Evolutionary conservation across 2,329 filamentous ascomycete species (phyloP), one percentile per base, ranked within the genome.

Genomic region (Aureobasidium mangrovei): DNA sequence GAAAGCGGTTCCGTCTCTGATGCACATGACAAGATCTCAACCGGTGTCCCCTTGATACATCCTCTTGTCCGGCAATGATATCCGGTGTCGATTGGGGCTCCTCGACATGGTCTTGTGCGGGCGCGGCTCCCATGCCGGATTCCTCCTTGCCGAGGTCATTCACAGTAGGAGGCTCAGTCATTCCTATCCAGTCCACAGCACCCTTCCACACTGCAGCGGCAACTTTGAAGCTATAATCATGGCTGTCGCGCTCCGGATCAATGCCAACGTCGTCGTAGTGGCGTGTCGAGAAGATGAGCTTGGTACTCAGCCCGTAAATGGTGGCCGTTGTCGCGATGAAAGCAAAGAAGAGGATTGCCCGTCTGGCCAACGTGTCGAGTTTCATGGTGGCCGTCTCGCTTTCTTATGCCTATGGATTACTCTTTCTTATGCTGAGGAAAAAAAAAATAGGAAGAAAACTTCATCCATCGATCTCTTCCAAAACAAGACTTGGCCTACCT

Each of bases 161-260:
- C 18, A 18, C 33, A 9, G 3, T 24, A 5, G 33, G 28, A 29
- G 33, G 3, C 10, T 38, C 44, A 3, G 35, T 3, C n/a, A 26
- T 40, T 3, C 35, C 46, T 31, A 49, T 49, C 46, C 46, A 49
- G 10, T 49, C 35, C 4, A 33, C 27, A 39, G 46, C 46, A 5
- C 35, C 46, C 9, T 49, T 49, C 35, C 45, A 40, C 4, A 49
- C 46, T 27, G 46, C 35, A 49, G 46, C 46, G 24, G 46, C 46
- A 4, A 49, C 46, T n/a, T 26, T 49, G 7, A 36, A 49, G 18
- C 46, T 36, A 24, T 49, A 49, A 5, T 49, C 46, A 33, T 49
- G 40, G 39, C 38, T 51, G 8, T 28, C 47, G 38, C 47, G 29
- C 28, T 51, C 47, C 2, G 47, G 47, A 28, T 51, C 47, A 31